A percentile compares a stretch with the other conserved stretches of the same genome.
Conservation (phyloP, 2,329 filamentous ascomycete genomes). For the Xylariaceae sp. region DNA sequence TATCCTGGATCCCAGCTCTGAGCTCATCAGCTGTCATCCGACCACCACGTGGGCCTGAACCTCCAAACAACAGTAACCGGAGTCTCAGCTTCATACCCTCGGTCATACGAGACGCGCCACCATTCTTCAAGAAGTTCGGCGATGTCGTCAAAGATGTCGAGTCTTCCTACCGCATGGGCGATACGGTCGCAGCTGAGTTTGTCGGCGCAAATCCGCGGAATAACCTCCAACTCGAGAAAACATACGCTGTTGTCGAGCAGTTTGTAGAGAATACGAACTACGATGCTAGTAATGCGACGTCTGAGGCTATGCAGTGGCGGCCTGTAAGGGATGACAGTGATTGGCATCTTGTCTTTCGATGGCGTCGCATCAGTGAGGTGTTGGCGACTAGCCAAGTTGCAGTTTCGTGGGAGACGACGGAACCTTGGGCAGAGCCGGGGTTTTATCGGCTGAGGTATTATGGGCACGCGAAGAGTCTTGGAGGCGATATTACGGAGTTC, state of each 20-base stretch:
- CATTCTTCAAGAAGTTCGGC: constrained; percentile 67
- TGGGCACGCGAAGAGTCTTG: constrained; percentile 70
- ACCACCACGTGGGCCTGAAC: constrained; percentile 51
- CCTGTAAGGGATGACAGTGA: constrained; percentile 72
- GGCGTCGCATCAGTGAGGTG: constrained; percentile 69
- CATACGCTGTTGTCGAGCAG: constrained; percentile 73
- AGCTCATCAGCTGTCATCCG: constrained; percentile 41
- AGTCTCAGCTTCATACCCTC: constrained; percentile 76
- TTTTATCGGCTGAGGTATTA: constrained; percentile 77
- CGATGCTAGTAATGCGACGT: constrained; percentile 4
- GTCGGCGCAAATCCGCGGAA: constrained; percentile 87
- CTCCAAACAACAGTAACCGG: constrained; percentile 73
- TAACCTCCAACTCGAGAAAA: constrained; percentile 73
- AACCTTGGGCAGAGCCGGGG: constrained; percentile 53
- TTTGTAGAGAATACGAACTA: constrained; percentile 34
- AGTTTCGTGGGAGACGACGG: constrained; percentile 72
- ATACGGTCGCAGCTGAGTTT: constrained; percentile 65
- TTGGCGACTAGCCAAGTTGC: constrained; percentile 73
- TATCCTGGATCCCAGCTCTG: constrained; percentile 67
- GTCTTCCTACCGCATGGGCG: constrained; percentile 52
- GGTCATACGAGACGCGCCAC: constrained; percentile 70
- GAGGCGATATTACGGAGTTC: constrained; percentile 64
- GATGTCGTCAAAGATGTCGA: constrained; percentile 55
- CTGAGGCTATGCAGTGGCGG: constrained; percentile 50
- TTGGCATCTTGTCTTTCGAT: constrained; percentile 78